A percentile compares a stretch with the other conserved stretches of the same genome.
phyloP scores from a whole-genome alignment of 148 eudicot genomes.

The Spergularia bocconei region DNA sequence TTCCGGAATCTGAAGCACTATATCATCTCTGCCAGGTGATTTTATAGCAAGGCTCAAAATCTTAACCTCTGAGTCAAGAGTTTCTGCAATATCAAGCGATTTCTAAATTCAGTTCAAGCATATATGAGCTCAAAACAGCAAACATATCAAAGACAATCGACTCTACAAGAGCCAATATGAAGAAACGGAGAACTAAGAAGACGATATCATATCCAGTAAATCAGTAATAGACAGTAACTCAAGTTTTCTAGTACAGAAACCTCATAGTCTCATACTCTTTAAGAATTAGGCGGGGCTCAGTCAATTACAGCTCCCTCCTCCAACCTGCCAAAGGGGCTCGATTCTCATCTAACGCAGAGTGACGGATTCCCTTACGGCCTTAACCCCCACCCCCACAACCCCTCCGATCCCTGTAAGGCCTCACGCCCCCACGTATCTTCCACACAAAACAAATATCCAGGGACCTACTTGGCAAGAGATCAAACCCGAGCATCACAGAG shows the following conservation, averaged over 20 bases:
- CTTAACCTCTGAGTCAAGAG: conserved; percentile 82
- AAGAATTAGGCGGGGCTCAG: not conserved
- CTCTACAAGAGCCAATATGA: not conserved
- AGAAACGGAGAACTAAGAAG: too few relatives aligned
- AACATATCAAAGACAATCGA: not conserved
- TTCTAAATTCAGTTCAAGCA: not conserved
- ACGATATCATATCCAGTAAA: not conserved
- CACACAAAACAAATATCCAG: not conserved
- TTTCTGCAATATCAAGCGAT: conserved; percentile 40
- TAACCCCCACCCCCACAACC: not conserved
- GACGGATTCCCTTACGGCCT: too few relatives aligned
- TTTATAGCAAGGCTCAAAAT: conserved; percentile 73
- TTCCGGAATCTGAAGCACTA: conserved; percentile 72
- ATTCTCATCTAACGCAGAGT: too few relatives aligned
- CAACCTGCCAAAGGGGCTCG: not conserved
- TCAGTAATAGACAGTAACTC: not conserved
- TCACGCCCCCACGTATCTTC: not conserved
- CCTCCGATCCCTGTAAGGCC: not conserved
- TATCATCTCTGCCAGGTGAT: conserved; percentile 66
- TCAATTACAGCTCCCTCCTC: not conserved
- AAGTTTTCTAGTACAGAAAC: not conserved
- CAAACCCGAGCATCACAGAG: too few relatives aligned
- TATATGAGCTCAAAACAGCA: not conserved
- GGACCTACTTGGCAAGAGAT: not conserved
- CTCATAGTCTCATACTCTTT: not conserved